Base-by-base conservation (phyloP, 345 rosid genomes). In the Eucalyptus sp. region DNA sequence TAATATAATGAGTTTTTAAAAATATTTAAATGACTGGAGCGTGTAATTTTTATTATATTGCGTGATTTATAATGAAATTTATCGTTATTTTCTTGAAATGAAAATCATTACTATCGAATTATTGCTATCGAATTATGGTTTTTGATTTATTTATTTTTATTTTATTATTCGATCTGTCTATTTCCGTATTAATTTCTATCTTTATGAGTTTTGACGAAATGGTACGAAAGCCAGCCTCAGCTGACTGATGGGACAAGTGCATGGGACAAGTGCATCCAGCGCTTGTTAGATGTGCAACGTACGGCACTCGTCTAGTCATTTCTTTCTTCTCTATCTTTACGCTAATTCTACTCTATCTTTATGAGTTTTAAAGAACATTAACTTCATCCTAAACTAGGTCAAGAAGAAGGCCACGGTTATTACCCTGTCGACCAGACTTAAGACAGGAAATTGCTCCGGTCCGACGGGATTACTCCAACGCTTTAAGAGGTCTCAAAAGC, bases 1-100 rank as follows among this genome's bases (percentile, higher is more conserved):
- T 51, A 0, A 3, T 16, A 16, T 16, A 51, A 51, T 16, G 0
- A 4, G 17, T 3, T 1, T 1, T 51, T 17, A 7, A 51, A 51
- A 51, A 3, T 3, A 7, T 51, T 51, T 51, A 1, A 51, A 7
- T 16, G 0, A 51, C 3, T 51, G 0, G 0, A 51, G 3, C 0
- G 2, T 16, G 3, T 16, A 16, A 51, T 51, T 1, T 51, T 3
- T 0, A 7, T 51, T 51, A 0, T 17, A 51, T 16, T 0, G 4
- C 0, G 8, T 7, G 1, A 51, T 1, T 1, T 51, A 3, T 51
- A 3, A 51, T 51, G 8, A 51, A 51, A 51, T 6, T 51, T 1
- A 16, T 51, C 7, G 3, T 6, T 51, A 51, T 1, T 50, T 2
- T 50, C 18, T 16, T 51, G 3, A 3, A 51, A 1, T 51, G 17